Percentiles rank a stretch among this genome's conserved stretches.
Evolutionary conservation across 495 filamentous ascomycete species (phyloP).

Genomic region (Neurospora tetraspora): DNA sequence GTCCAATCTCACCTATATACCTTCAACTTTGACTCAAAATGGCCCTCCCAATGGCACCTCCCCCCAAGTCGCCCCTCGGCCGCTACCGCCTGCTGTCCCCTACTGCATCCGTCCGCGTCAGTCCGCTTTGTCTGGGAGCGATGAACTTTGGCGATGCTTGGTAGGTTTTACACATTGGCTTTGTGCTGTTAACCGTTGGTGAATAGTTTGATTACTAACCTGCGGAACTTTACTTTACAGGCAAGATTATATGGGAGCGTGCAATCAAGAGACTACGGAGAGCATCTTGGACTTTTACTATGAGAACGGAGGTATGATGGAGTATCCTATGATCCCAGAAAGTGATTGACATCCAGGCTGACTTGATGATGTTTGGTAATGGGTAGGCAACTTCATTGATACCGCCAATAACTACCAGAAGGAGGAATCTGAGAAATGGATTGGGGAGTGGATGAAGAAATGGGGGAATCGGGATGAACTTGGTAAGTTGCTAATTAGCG

Average conservation of each 20-base stretch:
- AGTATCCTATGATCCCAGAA: background rate
- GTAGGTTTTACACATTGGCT: constrained; percentile 12
- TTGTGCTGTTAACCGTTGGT: background rate
- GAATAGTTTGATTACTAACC: background rate
- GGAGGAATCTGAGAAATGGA: constrained; percentile 56
- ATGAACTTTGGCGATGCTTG: constrained; percentile 55
- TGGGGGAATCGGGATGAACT: constrained; percentile 30
- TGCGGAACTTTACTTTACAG: background rate
- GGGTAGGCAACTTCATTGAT: constrained; percentile 65
- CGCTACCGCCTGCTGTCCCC: constrained; percentile 52
- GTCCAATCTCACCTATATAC: background rate
- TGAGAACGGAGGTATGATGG: constrained; percentile 29
- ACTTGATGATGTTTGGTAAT: background rate
- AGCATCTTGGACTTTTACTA: constrained; percentile 59
- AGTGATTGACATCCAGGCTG: background rate
- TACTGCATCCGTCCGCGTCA: constrained; percentile 46
- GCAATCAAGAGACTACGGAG: constrained; percentile 50
- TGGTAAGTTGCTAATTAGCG: constrained; percentile 12
- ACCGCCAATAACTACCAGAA: constrained; percentile 63
- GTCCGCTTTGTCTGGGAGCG: constrained; percentile 49
- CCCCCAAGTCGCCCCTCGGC: constrained; percentile 40
- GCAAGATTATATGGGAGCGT: constrained; percentile 44
- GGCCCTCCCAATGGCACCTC: constrained; percentile 16
- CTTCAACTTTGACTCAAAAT: constrained; percentile 1
- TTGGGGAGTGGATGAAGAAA: constrained; percentile 66